phyloP scores from a whole-genome alignment of 116 monocot genomes.

The Zostera marina region DNA sequence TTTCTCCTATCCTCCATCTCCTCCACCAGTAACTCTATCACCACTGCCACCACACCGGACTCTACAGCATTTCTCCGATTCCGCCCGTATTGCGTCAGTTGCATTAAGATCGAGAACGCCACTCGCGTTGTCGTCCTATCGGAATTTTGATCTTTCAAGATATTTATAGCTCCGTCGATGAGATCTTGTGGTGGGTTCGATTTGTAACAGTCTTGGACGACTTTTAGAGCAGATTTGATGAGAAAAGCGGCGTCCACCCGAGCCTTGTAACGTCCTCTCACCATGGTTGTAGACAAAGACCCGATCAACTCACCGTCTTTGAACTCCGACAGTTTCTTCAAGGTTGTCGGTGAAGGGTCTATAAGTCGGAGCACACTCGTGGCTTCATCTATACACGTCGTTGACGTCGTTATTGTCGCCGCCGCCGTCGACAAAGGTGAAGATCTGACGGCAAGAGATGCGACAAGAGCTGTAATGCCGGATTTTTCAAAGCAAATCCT shows the following conservation, averaged over 20 bases:
- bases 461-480: slow-evolving; percentile 12
- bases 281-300: slow-evolving; percentile 6
- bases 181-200: not conserved
- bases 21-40: slow-evolving; percentile 28
- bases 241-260: slow-evolving; percentile 18
- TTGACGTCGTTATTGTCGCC: not conserved
- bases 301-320: slow-evolving; percentile 14
- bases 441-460: slow-evolving; percentile 3
- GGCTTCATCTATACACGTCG: slow-evolving; percentile 12
- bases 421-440: too few species aligned
- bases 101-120: slow-evolving; percentile 8
- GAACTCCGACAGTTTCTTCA: slow-evolving; percentile 13
- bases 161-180: slow-evolving; percentile 17
- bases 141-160: slow-evolving; percentile 31
- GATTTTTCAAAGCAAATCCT: slow-evolving; percentile 14
- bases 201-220: slow-evolving; percentile 13
- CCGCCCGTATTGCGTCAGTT: slow-evolving; percentile 10
- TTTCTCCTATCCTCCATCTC: slow-evolving; percentile 18
- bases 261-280: slow-evolving; percentile 12
- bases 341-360: slow-evolving; percentile 5
- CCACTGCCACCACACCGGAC: slow-evolving; percentile 15
- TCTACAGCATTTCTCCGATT: slow-evolving; percentile 18
- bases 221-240: slow-evolving; percentile 9
- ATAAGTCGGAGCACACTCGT: slow-evolving; percentile 10
- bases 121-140: slow-evolving; percentile 11